phyloP scores from a whole-genome alignment of 139 green algal genomes.

The Coelastrella sp. region DNA sequence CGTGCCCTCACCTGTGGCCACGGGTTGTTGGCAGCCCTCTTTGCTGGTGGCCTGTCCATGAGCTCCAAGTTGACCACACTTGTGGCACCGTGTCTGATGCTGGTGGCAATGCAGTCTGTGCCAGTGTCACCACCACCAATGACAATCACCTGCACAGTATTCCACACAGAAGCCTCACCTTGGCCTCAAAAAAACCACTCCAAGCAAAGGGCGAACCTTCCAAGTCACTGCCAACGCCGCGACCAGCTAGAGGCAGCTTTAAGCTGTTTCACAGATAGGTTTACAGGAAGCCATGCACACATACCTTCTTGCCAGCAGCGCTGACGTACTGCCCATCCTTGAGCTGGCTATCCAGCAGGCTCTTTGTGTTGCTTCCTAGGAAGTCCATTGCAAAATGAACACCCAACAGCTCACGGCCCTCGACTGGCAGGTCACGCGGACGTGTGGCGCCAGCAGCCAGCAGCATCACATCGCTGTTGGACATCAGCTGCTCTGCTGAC shows the following conservation, averaged over 20 bases:
- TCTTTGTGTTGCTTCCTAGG: constrained; percentile 93
- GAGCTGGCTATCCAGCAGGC: constrained; percentile 87
- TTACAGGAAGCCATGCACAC: background rate
- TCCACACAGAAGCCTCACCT: too few species aligned
- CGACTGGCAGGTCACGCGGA: constrained; percentile 91
- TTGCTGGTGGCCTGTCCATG: constrained; percentile 84
- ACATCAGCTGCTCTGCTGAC: constrained; percentile 64
- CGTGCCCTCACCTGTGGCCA: constrained; percentile 77
- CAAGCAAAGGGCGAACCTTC: too few species aligned
- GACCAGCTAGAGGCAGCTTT: too few species aligned
- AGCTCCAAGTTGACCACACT: constrained; percentile 94
- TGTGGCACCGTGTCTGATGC: constrained; percentile 83
- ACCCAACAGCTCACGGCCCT: constrained; percentile 77
- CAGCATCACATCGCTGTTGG: constrained; percentile 81
- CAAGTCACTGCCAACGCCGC: too few species aligned
- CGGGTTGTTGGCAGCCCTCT: constrained; percentile 83
- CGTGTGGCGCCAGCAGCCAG: constrained; percentile 94
- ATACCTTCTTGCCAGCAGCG: constrained; percentile 57
- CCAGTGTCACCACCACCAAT: constrained; percentile 98
- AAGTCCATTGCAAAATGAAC: constrained; percentile 99
- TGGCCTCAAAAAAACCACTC: too few species aligned
- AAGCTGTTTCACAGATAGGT: too few species aligned
- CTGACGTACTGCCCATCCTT: constrained; percentile 90
- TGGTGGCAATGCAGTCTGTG: constrained; percentile 98
- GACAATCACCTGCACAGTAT: constrained; percentile 84